Percentiles rank a stretch among this genome's conserved stretches.
phyloP scores from a whole-genome alignment of 768 basidiomycete genomes.

The Hydnomerulius pinastri region DNA sequence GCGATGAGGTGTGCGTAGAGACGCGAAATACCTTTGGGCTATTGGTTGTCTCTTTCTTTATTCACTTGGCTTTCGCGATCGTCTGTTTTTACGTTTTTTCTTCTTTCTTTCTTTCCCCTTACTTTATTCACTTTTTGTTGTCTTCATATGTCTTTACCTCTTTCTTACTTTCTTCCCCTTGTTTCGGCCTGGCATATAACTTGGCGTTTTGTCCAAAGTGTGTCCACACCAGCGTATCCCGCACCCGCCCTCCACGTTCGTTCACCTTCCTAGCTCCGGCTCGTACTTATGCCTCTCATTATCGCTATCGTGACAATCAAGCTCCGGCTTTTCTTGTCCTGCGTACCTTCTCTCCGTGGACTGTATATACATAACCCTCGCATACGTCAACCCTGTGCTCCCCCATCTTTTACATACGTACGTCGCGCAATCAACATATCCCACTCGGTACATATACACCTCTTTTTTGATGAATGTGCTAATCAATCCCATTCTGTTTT shows the following conservation, averaged over 20 bases:
- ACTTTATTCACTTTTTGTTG: conserved; percentile 34
- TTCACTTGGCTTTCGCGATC: conserved; percentile 41
- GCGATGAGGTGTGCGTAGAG: conserved; percentile 11
- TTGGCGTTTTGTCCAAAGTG: conserved; percentile 22
- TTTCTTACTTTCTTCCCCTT: conserved; percentile 37
- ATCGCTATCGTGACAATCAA: conserved; percentile 26
- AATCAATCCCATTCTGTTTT: conserved; percentile 2
- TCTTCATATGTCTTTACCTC: conserved; percentile 23
- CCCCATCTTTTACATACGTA: conserved; percentile 13
- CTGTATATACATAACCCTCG: conserved; percentile 19
- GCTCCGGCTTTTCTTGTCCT: conserved; percentile 20
- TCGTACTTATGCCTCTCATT: conserved; percentile 33
- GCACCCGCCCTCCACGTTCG: conserved; percentile 25
- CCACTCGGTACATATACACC: conserved; percentile 12
- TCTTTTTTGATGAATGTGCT: conserved; percentile 7
- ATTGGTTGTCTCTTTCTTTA: conserved; percentile 63
- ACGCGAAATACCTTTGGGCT: conserved; percentile 48
- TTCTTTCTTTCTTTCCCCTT: conserved; percentile 19
- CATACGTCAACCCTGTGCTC: conserved; percentile 23
- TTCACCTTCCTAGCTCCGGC: conserved; percentile 32
- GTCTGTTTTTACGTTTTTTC: conserved; percentile 28
- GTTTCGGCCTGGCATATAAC: conserved; percentile 35
- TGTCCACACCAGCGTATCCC: conserved; percentile 25
- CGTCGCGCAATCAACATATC: conserved; percentile 4
- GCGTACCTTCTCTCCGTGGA: conserved; percentile 24